Percentiles rank a stretch among this genome's conserved stretches.
Evolutionary conservation across 768 basidiomycete species (phyloP).

Genomic region (Russula earlei): DNA sequence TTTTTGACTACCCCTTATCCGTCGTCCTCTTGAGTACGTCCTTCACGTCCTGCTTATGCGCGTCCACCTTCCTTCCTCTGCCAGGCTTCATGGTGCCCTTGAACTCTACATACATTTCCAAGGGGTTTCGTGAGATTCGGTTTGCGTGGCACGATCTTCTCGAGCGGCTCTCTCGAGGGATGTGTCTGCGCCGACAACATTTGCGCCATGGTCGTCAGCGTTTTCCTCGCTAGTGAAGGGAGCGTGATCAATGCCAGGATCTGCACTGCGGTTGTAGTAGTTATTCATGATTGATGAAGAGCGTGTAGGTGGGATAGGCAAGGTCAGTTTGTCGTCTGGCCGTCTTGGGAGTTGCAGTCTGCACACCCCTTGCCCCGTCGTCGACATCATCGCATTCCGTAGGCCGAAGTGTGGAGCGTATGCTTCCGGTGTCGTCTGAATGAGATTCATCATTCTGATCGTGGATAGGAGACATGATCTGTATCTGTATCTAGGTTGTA

Average conservation of each 20-base stretch:
- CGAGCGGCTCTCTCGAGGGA: not conserved
- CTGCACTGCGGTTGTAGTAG: slow-evolving; percentile 9
- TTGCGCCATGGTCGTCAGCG: not conserved
- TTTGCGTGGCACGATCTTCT: slow-evolving; percentile 1
- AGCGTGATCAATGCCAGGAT: slow-evolving; percentile 3
- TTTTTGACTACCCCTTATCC: too few relatives aligned
- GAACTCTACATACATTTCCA: not conserved
- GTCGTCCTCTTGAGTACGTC: not conserved
- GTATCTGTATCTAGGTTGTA: not conserved
- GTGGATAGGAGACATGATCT: not conserved
- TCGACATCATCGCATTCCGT: not conserved
- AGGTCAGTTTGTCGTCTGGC: not conserved
- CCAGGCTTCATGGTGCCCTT: not conserved
- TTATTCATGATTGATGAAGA: not conserved
- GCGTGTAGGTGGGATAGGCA: not conserved
- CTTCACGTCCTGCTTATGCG: slow-evolving; percentile 5
- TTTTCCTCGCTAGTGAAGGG: not conserved
- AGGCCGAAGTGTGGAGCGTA: not conserved
- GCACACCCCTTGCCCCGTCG: not conserved
- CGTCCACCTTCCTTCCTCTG: slow-evolving; percentile 7
- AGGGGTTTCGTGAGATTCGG: not conserved
- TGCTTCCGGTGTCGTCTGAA: not conserved
- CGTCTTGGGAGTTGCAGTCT: not conserved
- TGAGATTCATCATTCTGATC: not conserved
- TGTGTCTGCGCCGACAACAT: not conserved